Evolutionary conservation across 1,284 basidiomycete species (phyloP).

Genomic region (Leccinum pallidistipes): DNA sequence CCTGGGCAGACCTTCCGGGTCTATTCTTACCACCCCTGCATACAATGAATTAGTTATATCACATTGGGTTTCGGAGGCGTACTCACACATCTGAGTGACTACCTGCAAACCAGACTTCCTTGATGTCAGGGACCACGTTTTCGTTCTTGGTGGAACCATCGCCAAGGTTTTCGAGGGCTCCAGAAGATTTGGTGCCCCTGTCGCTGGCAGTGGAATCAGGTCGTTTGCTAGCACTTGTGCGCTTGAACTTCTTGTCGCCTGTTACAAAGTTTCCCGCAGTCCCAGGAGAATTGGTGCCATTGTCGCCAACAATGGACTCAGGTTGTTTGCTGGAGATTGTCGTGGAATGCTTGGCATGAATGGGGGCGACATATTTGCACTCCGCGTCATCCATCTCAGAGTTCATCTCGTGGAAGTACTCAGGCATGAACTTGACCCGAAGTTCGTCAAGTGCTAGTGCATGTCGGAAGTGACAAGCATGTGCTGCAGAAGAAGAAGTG

Average conservation of each 20-base stretch:
- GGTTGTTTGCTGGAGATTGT: background rate
- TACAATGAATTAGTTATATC: background rate
- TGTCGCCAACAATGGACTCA: background rate
- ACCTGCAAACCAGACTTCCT: constrained; percentile 1
- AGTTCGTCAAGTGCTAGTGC: background rate
- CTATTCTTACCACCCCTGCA: background rate
- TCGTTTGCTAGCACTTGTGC: background rate
- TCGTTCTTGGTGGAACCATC: background rate
- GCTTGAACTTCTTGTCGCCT: background rate
- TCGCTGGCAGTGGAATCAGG: background rate
- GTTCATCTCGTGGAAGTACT: constrained; percentile 3
- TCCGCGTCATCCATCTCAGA: background rate
- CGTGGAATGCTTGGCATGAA: background rate
- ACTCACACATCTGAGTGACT: background rate
- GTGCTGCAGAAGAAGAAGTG: constrained; percentile 7
- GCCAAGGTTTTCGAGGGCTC: background rate
- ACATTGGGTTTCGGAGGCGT: background rate
- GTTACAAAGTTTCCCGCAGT: background rate
- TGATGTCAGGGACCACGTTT: background rate
- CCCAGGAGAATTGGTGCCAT: background rate
- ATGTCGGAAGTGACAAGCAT: constrained; percentile 9
- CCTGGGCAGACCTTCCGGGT: background rate
- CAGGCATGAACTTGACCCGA: background rate
- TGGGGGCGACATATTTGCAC: background rate
- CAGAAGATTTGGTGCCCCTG: background rate